These are phyloP conservation scores for Pythium phragmiticola DNA, from an alignment of 352 stramenopile species.

Conservation along the genomic window DNA sequence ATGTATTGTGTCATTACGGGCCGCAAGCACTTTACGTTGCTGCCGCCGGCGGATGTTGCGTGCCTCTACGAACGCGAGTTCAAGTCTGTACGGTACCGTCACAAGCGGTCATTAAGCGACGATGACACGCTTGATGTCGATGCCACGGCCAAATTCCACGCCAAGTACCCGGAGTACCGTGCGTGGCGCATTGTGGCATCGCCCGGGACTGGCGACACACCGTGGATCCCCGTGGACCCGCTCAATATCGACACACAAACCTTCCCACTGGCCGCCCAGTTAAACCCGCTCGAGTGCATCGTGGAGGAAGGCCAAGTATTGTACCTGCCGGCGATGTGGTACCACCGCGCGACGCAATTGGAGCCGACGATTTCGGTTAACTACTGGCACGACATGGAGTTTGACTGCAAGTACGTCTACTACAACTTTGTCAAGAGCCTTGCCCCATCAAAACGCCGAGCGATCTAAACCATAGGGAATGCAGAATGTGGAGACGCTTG, in stretches of 20 bases:
- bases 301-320: conserved; percentile 68
- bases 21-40: conserved; percentile 94
- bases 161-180: conserved; percentile 43
- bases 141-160: conserved; percentile 49
- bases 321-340: conserved; percentile 83
- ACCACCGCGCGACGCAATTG: conserved; percentile 79
- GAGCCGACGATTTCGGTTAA: conserved; percentile 82
- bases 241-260: conserved; percentile 50
- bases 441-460: conserved; percentile 14
- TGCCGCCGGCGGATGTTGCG: conserved; percentile 84
- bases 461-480: background rate
- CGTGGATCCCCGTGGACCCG: conserved; percentile 82
- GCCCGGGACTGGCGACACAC: conserved; percentile 50
- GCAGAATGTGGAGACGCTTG: too few species aligned
- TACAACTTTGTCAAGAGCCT: conserved; percentile 81
- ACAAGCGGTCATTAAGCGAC: conserved; percentile 16
- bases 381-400: conserved; percentile 90
- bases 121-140: conserved; percentile 25
- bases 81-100: conserved; percentile 56
- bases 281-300: conserved; percentile 67
- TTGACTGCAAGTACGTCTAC: conserved; percentile 86
- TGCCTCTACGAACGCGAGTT: conserved; percentile 89
- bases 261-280: conserved; percentile 51
- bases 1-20: conserved; percentile 97
- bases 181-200: conserved; percentile 52